A percentile compares a stretch with the other conserved stretches of the same genome.
phyloP scores from a whole-genome alignment of 768 basidiomycete genomes.

The Tricholoma sp. region DNA sequence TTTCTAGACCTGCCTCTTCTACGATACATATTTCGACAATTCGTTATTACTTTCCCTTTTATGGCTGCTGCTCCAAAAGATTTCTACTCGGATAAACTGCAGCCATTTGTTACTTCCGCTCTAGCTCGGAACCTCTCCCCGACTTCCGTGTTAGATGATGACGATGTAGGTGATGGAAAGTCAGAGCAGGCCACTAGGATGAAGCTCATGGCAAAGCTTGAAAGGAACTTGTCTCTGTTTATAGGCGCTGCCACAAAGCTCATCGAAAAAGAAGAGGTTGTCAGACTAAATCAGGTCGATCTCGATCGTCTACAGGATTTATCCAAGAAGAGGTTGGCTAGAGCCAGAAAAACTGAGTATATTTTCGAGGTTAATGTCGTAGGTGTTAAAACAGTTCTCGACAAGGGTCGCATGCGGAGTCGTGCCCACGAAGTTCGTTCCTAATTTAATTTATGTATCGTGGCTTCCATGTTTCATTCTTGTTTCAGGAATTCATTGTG shows the following conservation, averaged over 20 bases:
- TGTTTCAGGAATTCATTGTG: conserved; percentile 89
- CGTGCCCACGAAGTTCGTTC: conserved; percentile 79
- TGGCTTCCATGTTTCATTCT: conserved; percentile 5
- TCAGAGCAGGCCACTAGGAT: conserved; percentile 54
- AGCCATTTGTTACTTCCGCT: conserved; percentile 85
- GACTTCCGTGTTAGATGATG: conserved; percentile 54
- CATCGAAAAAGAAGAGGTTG: conserved; percentile 80
- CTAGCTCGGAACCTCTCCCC: conserved; percentile 74
- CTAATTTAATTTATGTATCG: conserved; percentile 4
- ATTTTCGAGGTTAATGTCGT: conserved; percentile 90
- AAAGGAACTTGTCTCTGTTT: conserved; percentile 82
- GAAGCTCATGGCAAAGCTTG: conserved; percentile 70
- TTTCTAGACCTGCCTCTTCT: conserved; percentile 79
- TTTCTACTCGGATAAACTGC: conserved; percentile 93
- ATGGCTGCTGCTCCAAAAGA: conserved; percentile 81
- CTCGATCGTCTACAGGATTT: conserved; percentile 71
- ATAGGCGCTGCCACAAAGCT: conserved; percentile 80
- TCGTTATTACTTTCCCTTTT: conserved; percentile 93
- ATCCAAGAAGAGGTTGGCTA: conserved; percentile 57
- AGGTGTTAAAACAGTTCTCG: conserved; percentile 75
- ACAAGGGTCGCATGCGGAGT: conserved; percentile 82
- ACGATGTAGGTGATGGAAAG: conserved; percentile 31
- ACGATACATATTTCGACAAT: conserved; percentile 86
- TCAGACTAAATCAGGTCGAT: conserved; percentile 82
- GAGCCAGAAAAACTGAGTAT: conserved; percentile 39